These are phyloP conservation scores for Agrocybe chaxingu DNA, from an alignment of 768 basidiomycete species.

Conservation along the genomic window DNA sequence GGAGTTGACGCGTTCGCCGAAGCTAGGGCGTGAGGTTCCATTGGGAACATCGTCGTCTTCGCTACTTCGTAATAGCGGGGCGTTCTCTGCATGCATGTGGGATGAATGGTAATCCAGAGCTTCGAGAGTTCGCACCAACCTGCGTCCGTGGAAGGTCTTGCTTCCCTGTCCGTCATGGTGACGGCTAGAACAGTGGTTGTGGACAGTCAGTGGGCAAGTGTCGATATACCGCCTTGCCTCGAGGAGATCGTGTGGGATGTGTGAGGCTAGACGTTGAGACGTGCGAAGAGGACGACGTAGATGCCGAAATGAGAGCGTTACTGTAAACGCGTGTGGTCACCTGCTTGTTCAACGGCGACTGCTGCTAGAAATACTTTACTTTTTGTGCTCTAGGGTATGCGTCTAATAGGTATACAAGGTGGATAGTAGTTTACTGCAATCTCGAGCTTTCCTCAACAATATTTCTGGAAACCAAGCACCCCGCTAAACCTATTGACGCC, in stretches of 20 bases:
- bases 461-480: conserved; percentile 18
- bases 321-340: too few species aligned
- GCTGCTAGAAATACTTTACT: not conserved
- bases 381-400: not conserved
- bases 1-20: conserved; percentile 48
- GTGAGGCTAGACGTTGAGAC: not conserved
- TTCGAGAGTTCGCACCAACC: conserved; percentile 31
- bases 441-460: conserved; percentile 18
- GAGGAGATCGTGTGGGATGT: conserved; percentile 17
- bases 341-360: too few species aligned
- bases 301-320: not conserved
- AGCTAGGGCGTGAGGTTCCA: conserved; percentile 23
- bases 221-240: conserved; percentile 17
- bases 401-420: not conserved
- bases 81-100: conserved; percentile 44
- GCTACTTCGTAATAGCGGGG: conserved; percentile 57
- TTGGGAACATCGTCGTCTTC: conserved; percentile 30
- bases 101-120: not conserved
- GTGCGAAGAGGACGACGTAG: not conserved
- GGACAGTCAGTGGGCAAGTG: not conserved
- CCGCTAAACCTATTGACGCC: conserved; percentile 14
- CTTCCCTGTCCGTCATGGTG: conserved; percentile 53
- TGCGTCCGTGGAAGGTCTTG: conserved; percentile 54
- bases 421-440: not conserved
- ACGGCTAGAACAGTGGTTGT: conserved; percentile 13